Base-by-base conservation (phyloP, 495 filamentous ascomycete genomes). In the Immersiella caudata region DNA sequence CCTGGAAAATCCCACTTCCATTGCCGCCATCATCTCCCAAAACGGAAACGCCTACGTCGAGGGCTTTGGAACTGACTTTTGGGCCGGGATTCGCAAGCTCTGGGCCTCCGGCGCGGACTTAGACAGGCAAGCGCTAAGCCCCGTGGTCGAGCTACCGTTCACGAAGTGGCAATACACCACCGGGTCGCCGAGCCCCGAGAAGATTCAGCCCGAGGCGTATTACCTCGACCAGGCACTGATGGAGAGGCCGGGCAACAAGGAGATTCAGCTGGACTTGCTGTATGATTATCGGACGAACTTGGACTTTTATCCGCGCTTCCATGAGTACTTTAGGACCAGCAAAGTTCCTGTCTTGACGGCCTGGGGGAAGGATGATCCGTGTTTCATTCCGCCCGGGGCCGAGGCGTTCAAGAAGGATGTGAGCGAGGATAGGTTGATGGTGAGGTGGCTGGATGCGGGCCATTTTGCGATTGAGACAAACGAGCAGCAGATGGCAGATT, bases 31-130 rank as follows among this genome's bases (percentile, higher is more conserved):
- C 65, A 80, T 90, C 70, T 75, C 80, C 6, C 87, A 89, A 67
- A 89, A 88, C 69, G 88, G 88, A 40, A 91, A 90, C 70, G 88
- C 87, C 33, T 90, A 89, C 72, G 77, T 65, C 27, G 87, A 86
- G 29, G 89, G 88, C 20, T 75, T 90, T 7, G 83, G 84, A 14
- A 27, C 69, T 20, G 70, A 71, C 0, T 86, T 89, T 76, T 90
- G 86, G 89, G 75, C 71, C 11, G 81, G 79, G 4, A 71, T 87
- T 12, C 67, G 77, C 26, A 68, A 76, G 1, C 80, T 81, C 60
- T 90, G 88, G 87, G 73, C 69, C 0, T 80, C 75, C 20, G 74
- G 80, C 18, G 78, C 75, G 21, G 35, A 69, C 0, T 71, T 68
- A 5, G 74, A 82, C 21, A 76, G 83, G 18, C 77, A 79, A 5